phyloP scores from a whole-genome alignment of 192 early-diverging fungal species.

The Chytriomyces sp. region DNA sequence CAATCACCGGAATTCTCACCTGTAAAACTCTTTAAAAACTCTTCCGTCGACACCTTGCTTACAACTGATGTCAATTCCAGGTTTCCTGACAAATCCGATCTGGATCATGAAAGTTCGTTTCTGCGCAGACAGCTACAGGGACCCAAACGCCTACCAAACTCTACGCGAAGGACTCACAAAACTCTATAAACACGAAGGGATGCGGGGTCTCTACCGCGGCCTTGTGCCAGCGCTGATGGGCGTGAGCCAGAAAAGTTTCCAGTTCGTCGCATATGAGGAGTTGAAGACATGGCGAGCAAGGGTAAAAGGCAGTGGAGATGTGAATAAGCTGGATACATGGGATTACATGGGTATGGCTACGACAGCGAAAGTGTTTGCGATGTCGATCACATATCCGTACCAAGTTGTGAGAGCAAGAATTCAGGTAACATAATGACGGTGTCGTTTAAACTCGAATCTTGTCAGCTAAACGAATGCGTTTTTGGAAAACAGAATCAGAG shows the following conservation, averaged over 20 bases:
- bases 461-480: not conserved
- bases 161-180: constrained; percentile 68
- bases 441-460: not conserved
- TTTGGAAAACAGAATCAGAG: constrained; percentile 16
- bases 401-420: constrained; percentile 87
- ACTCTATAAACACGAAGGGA: constrained; percentile 76
- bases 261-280: constrained; percentile 98
- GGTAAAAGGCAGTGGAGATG: constrained; percentile 28
- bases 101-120: constrained; percentile 93
- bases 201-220: constrained; percentile 88
- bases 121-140: constrained; percentile 45
- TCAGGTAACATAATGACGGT: constrained; percentile 49
- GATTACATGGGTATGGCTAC: constrained; percentile 88
- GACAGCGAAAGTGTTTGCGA: constrained; percentile 81
- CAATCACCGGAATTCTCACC: constrained; percentile 80
- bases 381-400: constrained; percentile 83
- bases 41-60: no score
- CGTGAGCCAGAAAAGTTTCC: constrained; percentile 89
- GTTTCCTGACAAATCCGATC: constrained; percentile 86
- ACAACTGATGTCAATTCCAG: not conserved
- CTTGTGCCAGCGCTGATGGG: constrained; percentile 90
- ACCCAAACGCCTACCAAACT: constrained; percentile 50
- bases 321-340: constrained; percentile 45
- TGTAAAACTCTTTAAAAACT: constrained; percentile 30
- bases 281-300: constrained; percentile 70